Conservation (phyloP, 2,329 filamentous ascomycete genomes). For the Grosmannia penicillata region DNA sequence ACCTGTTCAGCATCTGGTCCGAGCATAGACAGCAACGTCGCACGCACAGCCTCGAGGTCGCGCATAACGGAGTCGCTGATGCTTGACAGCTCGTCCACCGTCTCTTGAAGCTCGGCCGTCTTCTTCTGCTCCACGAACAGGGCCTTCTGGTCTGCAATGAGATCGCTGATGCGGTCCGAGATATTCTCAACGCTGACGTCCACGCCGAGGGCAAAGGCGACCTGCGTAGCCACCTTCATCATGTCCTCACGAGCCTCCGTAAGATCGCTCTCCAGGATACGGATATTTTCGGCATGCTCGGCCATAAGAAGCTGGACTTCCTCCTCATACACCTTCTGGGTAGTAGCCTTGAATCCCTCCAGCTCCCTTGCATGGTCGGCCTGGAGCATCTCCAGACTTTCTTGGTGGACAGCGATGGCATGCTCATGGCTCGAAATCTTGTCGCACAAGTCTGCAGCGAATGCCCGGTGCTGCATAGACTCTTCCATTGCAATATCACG, state of each 20-base stretch:
- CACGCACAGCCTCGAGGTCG: conserved; percentile 47
- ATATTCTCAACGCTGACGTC: conserved; percentile 56
- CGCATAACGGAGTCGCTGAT: conserved; percentile 46
- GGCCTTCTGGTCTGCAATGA: conserved; percentile 44
- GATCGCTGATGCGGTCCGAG: conserved; percentile 41
- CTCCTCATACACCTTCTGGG: conserved; percentile 40
- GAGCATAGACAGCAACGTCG: conserved; percentile 37
- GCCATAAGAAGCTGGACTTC: conserved; percentile 43
- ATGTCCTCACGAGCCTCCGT: conserved; percentile 51
- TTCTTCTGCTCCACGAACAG: conserved; percentile 44
- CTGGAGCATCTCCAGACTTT: conserved; percentile 33
- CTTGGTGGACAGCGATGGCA: conserved; percentile 38
- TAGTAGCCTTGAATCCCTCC: conserved; percentile 28
- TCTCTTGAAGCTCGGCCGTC: conserved; percentile 38
- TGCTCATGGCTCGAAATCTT: conserved; percentile 46
- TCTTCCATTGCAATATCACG: conserved; percentile 37
- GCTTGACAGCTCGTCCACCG: conserved; percentile 37
- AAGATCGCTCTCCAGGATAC: conserved; percentile 46
- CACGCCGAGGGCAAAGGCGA: conserved; percentile 43
- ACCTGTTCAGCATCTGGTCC: conserved; percentile 29
- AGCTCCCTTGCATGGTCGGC: conserved; percentile 35
- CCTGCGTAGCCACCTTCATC: conserved; percentile 46
- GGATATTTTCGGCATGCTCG: conserved; percentile 42
- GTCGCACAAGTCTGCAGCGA: conserved; percentile 38
- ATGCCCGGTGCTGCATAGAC: conserved; percentile 26